phyloP scores from a whole-genome alignment of 2,329 filamentous ascomycete genomes.

The Beauveria brongniartii region DNA sequence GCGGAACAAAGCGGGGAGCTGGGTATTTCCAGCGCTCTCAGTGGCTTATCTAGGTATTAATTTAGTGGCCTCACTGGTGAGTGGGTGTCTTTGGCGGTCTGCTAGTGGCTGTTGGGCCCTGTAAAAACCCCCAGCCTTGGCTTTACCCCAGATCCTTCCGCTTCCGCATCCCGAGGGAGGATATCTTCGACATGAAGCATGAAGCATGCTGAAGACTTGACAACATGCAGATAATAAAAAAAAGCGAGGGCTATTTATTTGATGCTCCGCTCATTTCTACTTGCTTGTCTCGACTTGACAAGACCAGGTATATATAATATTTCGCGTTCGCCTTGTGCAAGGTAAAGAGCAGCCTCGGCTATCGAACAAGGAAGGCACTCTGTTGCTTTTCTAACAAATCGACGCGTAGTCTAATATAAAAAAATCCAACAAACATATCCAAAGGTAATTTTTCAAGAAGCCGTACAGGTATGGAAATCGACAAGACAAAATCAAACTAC shows the following conservation, averaged over 20 bases:
- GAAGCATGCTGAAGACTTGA: too few species aligned
- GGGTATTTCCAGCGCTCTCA: neutral
- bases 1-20: too few species aligned
- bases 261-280: too few species aligned
- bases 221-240: too few species aligned
- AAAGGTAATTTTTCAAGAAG: neutral
- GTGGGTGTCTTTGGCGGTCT: neutral
- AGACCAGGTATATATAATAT: too few species aligned
- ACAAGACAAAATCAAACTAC: neutral
- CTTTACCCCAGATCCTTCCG: neutral
- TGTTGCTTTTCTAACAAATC: neutral
- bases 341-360: too few species aligned
- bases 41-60: neutral
- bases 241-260: too few species aligned
- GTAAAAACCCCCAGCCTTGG: neutral
- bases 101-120: neutral
- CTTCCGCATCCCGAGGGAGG: neutral
- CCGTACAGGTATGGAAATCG: neutral
- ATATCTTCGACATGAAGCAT: too few species aligned
- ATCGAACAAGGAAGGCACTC: neutral
- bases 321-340: too few species aligned
- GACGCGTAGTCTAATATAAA: conserved; percentile 3
- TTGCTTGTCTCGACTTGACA: too few species aligned
- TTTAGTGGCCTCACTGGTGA: too few species aligned
- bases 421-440: neutral